Evolutionary conservation across 768 basidiomycete genomes (phyloP).

Genomic region (Aureoboletus auriporus): DNA sequence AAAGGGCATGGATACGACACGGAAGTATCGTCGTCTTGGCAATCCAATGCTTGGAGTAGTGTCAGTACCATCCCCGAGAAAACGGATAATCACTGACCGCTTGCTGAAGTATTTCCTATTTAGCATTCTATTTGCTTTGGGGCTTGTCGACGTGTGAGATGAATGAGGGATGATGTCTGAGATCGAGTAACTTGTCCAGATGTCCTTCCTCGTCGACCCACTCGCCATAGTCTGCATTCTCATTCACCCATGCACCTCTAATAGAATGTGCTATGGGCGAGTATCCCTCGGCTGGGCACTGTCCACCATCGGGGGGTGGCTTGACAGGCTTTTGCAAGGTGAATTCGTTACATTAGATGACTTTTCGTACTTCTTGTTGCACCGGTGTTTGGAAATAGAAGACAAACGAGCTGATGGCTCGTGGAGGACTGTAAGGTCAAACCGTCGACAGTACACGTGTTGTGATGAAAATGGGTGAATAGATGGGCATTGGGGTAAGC

Average conservation of each 20-base stretch:
- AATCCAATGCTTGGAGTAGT: conserved; percentile 61
- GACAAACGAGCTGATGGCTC: conserved; percentile 29
- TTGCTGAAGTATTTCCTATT: conserved; percentile 71
- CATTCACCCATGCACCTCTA: conserved; percentile 48
- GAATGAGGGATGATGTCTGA: conserved; percentile 74
- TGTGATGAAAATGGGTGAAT: conserved; percentile 66
- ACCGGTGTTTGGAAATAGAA: conserved; percentile 47
- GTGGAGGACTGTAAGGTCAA: conserved; percentile 56
- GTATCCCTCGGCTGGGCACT: conserved; percentile 82
- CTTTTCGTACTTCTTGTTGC: conserved; percentile 43
- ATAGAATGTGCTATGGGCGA: conserved; percentile 70
- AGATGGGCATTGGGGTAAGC: conserved; percentile 81
- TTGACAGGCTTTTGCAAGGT: conserved; percentile 37
- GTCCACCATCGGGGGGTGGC: conserved; percentile 73
- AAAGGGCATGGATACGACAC: too few species aligned
- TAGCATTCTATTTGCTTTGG: conserved; percentile 65
- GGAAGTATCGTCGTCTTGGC: conserved; percentile 47
- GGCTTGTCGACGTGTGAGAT: conserved; percentile 64
- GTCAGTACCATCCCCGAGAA: too few species aligned
- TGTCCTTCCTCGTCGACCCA: conserved; percentile 72
- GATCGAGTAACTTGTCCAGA: conserved; percentile 64
- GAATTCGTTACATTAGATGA: conserved; percentile 35
- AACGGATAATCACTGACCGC: conserved; percentile 39
- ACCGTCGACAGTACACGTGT: conserved; percentile 38
- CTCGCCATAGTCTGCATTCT: conserved; percentile 46